Evolutionary conservation across 257 asterid species (phyloP).

Genomic region (Rauvolfia tetraphylla): DNA sequence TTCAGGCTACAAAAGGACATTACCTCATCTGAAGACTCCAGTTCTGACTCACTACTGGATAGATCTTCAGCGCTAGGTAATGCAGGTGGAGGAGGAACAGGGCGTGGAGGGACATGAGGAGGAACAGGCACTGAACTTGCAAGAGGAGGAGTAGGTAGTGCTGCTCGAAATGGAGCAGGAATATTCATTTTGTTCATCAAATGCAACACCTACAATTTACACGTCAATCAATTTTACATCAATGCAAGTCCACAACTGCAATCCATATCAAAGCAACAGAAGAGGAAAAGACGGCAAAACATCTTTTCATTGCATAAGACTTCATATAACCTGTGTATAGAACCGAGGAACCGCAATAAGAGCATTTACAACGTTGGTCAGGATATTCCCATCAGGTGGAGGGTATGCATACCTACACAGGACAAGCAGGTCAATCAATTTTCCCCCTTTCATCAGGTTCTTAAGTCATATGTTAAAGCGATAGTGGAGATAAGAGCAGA

Average conservation of each 20-base stretch:
- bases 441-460: neutral
- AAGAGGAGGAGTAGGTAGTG: conserved; percentile 89
- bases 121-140: conserved; percentile 52
- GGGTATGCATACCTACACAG: conserved; percentile 81
- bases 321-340: conserved; percentile 70
- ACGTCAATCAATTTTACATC: neutral
- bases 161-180: conserved; percentile 93
- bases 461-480: neutral
- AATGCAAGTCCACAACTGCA: neutral
- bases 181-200: conserved; percentile 99
- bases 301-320: conserved; percentile 5
- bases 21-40: conserved; percentile 98
- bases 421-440: conserved; percentile 22
- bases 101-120: conserved; percentile 40
- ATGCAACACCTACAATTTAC: conserved; percentile 71
- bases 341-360: conserved; percentile 97
- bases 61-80: conserved; percentile 33
- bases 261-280: neutral
- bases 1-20: neutral
- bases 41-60: conserved; percentile 78
- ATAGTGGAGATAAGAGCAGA: neutral
- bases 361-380: conserved; percentile 89
- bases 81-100: conserved; percentile 52
- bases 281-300: conserved; percentile 7
- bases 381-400: conserved; percentile 90